Conservation (phyloP, 768 basidiomycete genomes). For the Lactarius indigo region DNA sequence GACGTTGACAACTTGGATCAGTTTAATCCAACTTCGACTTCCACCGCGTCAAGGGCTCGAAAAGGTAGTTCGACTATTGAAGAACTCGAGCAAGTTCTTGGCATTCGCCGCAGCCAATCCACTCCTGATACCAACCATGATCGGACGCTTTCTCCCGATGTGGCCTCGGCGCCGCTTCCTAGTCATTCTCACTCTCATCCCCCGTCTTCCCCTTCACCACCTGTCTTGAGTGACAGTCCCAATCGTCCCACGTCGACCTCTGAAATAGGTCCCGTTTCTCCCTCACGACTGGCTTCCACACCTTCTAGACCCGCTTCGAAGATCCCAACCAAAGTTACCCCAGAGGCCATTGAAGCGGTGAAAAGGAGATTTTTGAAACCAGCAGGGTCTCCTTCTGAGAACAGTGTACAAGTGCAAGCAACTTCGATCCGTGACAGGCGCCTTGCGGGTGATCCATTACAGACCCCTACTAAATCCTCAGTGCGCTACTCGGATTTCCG, state of each 20-base stretch:
- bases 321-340: conserved; percentile 34
- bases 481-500: conserved; percentile 22
- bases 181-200: not conserved
- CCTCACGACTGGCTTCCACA: conserved; percentile 1
- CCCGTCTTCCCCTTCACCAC: not conserved
- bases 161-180: conserved; percentile 1
- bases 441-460: not conserved
- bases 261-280: not conserved
- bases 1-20: conserved; percentile 45
- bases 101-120: conserved; percentile 31
- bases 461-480: conserved; percentile 17
- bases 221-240: not conserved
- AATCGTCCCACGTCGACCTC: not conserved
- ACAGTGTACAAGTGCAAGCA: conserved; percentile 15
- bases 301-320: conserved; percentile 4
- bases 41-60: conserved; percentile 28
- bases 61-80: conserved; percentile 36
- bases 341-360: conserved; percentile 60
- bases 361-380: conserved; percentile 51
- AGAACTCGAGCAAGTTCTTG: conserved; percentile 34
- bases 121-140: conserved; percentile 23
- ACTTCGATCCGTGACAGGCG: conserved; percentile 1
- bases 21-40: conserved; percentile 31
- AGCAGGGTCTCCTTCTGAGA: conserved; percentile 30
- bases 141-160: conserved; percentile 4